Evolutionary conservation across 345 rosid species (phyloP), one percentile per base, ranked within the genome.

Genomic region (Eucalyptus tenuipes): DNA sequence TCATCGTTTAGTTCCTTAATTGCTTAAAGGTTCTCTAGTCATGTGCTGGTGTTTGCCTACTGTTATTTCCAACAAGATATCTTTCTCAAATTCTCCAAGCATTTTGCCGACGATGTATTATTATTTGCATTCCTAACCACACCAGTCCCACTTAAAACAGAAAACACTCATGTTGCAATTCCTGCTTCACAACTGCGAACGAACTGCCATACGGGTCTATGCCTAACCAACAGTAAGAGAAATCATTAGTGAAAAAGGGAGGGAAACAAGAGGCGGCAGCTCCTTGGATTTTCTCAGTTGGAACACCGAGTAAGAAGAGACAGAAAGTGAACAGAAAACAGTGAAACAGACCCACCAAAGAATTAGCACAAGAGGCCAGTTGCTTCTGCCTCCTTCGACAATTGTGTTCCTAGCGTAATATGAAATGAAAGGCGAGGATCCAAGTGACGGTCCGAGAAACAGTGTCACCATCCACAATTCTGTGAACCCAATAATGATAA

Each of bases 281-380:
- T 49, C 61, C 55, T 91, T 82, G n/a, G 82, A 85, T 40, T 91
- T 82, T n/a, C 84, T 88, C n/a, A 89, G 87, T 57, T 29, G 93
- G 87, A 16, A 89, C 27, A 93, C 15, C 29, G 90, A 44, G 85
- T 88, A 89, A 86, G 88, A 33, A 7, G 88, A 88, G 22, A 91
- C 92, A 85, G 88, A 91, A 89, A 89, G 57, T 79, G 86, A 85
- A 81, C 44, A 86, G 52, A 89, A 75, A 42, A 92, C 81, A 87
- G 89, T 88, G 86, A 89, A 90, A 88, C 87, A 85, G 37, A 91
- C 71, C 95, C 96, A 93, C 94, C 94, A 94, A 24, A 93, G 86
- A 81, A 92, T 45, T 13, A 94, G 92, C 42, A 90, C 91, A 25
- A 89, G 11, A 61, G 96, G 95, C 94, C 94, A 93, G 13, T 75